Percentiles rank a stretch among this genome's conserved stretches.
Evolutionary conservation across 2,329 filamentous ascomycete genomes (phyloP).

Genomic region (Byssothecium circinans): DNA sequence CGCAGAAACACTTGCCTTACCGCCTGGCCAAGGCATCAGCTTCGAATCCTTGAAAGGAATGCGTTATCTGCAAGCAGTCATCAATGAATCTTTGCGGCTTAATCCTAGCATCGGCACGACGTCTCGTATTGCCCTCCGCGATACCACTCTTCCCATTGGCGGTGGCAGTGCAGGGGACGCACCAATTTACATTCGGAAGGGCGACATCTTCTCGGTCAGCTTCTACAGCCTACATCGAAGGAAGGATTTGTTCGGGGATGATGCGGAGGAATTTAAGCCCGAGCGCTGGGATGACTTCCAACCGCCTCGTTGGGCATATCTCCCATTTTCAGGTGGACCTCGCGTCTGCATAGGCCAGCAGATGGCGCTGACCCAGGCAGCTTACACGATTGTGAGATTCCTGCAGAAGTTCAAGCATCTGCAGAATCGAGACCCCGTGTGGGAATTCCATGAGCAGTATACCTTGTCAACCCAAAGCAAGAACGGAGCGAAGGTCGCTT

Average conservation of each 20-base stretch:
- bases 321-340: not conserved
- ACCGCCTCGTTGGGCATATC: too few species aligned
- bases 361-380: not conserved
- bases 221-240: constrained; percentile 45
- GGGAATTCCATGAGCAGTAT: too few species aligned
- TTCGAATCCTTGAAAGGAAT: too few species aligned
- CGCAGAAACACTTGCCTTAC: too few species aligned
- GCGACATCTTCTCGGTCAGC: not conserved
- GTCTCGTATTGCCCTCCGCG: not conserved
- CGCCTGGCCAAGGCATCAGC: too few species aligned
- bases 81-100: not conserved
- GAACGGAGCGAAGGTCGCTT: too few species aligned
- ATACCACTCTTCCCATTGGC: not conserved
- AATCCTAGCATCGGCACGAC: not conserved
- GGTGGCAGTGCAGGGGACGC: not conserved
- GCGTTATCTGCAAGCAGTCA: not conserved
- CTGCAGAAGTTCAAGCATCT: not conserved
- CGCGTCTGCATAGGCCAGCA: not conserved
- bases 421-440: not conserved
- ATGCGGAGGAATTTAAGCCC: constrained; percentile 42
- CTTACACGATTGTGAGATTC: not conserved
- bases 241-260: constrained; percentile 36
- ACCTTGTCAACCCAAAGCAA: too few species aligned
- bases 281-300: constrained; percentile 33
- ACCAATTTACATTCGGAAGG: not conserved